Evolutionary conservation across 371 early-diverging fungal species (phyloP).

Genomic region (Blastocladiella emersonii): DNA sequence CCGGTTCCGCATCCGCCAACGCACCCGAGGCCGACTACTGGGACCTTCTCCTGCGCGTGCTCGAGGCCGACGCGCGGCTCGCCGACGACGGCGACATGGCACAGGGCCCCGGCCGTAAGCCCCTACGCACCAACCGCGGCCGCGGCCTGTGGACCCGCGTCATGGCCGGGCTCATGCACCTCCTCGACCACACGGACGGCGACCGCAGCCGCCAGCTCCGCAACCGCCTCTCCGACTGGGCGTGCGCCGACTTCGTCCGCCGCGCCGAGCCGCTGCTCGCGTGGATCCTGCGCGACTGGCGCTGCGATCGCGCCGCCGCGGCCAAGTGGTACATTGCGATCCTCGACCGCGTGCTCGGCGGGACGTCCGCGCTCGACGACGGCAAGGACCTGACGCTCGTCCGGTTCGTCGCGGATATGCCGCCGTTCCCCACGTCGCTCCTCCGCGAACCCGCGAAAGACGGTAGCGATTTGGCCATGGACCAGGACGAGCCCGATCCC

Average conservation of each 20-base stretch:
- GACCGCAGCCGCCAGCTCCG: not conserved
- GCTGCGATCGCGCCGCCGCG: not conserved
- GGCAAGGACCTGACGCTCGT: not conserved
- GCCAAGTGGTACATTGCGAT: not conserved
- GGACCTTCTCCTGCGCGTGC: not conserved
- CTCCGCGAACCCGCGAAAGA: no score
- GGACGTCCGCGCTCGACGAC: not conserved
- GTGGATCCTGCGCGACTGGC: not conserved
- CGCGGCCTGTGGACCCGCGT: not conserved
- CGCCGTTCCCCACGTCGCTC: no score
- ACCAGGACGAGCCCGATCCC: no score
- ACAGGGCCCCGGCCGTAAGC: not conserved
- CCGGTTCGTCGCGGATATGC: not conserved
- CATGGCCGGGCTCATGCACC: not conserved
- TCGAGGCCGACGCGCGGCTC: not conserved
- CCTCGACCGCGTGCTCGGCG: not conserved
- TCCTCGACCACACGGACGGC: not conserved
- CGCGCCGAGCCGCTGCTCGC: not conserved
- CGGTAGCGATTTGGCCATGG: no score
- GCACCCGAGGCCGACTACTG: no score
- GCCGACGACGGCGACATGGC: not conserved
- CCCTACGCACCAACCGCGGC: not conserved
- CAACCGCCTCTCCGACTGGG: not conserved
- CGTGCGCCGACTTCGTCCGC: not conserved
- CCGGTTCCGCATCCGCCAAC: no score